Evolutionary conservation across 805 yeast genomes (phyloP), one percentile per base, ranked within the genome.

Genomic region (Saccharomycopsis sp.): DNA sequence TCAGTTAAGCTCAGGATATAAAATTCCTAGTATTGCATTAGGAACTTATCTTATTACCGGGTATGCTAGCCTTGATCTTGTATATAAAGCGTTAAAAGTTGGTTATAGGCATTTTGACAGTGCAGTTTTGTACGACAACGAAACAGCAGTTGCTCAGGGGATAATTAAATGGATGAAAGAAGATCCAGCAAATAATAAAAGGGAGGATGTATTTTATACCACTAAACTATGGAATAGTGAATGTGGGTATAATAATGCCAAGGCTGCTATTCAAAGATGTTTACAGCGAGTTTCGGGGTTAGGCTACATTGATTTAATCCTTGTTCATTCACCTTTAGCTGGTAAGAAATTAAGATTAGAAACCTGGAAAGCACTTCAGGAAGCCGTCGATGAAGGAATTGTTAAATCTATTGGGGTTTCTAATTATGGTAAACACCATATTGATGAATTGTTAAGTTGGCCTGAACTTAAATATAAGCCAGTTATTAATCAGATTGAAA

Each of bases 81-180:
- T 78, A 0, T 67, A 71, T 52, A 58, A 67, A 24, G 93, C 89
- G 1, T 67, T 85, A 47, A 61, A 67, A 26, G 64, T 59, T 11
- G 94, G 94, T 0, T 85, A 81, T 59, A 72, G 93, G 53, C 90
- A 81, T 55, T 64, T 85, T 47, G 93, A 85, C 57, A 66, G 81
- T 16, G 95, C 95, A 4, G 77, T 71, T 7, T 60, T 61, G n/a
- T 85, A 85, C 63, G 63, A 65, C 8, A 85, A 85, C 62, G 86
- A 83, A 57, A 52, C 52, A 13, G 82, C 78, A 51, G 76, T 76
- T 3, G 78, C 77, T 16, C 66, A 70, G 39, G 93, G 82, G 4
- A 73, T 83, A 36, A 60, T 66, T 16, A 58, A 63, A 42, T 83
- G 77, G 69, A 49, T 79, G 19, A 54, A 66, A 28, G 75, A 71